phyloP scores from a whole-genome alignment of 805 yeast species.

The Yarrowia deformans region DNA sequence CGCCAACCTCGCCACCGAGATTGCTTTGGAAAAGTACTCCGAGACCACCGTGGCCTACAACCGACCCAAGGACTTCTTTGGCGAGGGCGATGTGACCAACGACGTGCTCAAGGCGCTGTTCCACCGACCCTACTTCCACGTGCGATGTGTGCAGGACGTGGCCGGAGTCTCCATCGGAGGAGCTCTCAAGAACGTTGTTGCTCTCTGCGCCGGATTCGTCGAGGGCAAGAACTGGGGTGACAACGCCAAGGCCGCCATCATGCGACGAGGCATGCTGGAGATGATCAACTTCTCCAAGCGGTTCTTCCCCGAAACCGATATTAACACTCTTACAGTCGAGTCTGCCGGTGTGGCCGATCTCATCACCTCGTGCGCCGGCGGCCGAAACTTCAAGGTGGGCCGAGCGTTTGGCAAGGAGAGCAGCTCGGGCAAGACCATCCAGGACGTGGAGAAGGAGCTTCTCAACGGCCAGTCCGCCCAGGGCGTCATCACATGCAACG shows the following conservation, averaged over 20 bases:
- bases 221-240: slow-evolving; percentile 99
- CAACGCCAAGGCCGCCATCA: slow-evolving; percentile 96
- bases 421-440: slow-evolving; percentile 70
- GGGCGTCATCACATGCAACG: slow-evolving; percentile 89
- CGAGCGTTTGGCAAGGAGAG: slow-evolving; percentile 72
- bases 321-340: slow-evolving; percentile 88
- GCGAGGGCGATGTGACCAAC: slow-evolving; percentile 75
- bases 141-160: slow-evolving; percentile 87
- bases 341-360: slow-evolving; percentile 98
- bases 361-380: slow-evolving; percentile 97
- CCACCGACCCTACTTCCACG: slow-evolving; percentile 99
- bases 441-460: slow-evolving; percentile 82
- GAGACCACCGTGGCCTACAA: slow-evolving; percentile 97
- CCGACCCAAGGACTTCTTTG: slow-evolving; percentile 68
- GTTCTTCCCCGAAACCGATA: slow-evolving; percentile 77
- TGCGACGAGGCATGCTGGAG: slow-evolving; percentile 94
- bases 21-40: slow-evolving; percentile 94
- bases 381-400: slow-evolving; percentile 94
- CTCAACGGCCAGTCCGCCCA: slow-evolving; percentile 97
- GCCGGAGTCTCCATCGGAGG: slow-evolving; percentile 97
- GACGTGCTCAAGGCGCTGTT: slow-evolving; percentile 76
- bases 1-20: slow-evolving; percentile 97
- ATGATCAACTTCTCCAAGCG: slow-evolving; percentile 82
- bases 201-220: slow-evolving; percentile 95
- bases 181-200: slow-evolving; percentile 95